Conservation (phyloP, 2,329 filamentous ascomycete genomes). For the Penicillium griseofulvum region DNA sequence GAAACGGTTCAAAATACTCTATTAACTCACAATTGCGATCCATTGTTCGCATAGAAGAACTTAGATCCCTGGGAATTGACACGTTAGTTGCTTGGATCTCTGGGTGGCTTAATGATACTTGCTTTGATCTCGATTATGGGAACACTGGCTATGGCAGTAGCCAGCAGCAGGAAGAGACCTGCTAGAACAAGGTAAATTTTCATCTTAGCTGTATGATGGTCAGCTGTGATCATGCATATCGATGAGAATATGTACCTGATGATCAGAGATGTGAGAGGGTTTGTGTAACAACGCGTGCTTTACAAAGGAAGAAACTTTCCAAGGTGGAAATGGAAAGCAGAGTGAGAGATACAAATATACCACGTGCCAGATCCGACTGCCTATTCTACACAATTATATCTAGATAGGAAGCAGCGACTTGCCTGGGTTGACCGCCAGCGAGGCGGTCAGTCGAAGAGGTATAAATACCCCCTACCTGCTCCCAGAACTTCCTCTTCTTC, state of each 20-base stretch:
- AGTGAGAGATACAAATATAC: no score
- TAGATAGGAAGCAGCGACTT: neutral
- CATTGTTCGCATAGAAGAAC: conserved; percentile 7
- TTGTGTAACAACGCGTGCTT: neutral
- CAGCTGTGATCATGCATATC: neutral
- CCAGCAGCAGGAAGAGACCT: neutral
- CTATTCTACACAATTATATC: no score
- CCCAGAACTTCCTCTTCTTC: conserved; percentile 25
- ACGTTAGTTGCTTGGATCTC: no score
- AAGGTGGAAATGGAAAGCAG: no score
- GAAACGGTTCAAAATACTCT: no score
- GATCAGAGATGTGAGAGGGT: neutral
- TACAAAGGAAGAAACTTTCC: no score
- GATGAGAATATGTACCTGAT: neutral
- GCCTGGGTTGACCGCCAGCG: no score
- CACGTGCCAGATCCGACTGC: no score
- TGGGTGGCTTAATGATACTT: no score
- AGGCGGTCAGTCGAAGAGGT: no score
- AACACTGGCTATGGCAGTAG: neutral
- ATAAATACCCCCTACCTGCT: conserved; percentile 21
- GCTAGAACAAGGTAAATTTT: neutral
- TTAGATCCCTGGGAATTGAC: neutral
- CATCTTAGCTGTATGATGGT: neutral
- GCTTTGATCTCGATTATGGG: conserved; percentile 8
- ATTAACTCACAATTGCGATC: conserved; percentile 3